Evolutionary conservation across 2,329 filamentous ascomycete genomes (phyloP), one percentile per base, ranked within the genome.

Genomic region (Diaporthe destruens): DNA sequence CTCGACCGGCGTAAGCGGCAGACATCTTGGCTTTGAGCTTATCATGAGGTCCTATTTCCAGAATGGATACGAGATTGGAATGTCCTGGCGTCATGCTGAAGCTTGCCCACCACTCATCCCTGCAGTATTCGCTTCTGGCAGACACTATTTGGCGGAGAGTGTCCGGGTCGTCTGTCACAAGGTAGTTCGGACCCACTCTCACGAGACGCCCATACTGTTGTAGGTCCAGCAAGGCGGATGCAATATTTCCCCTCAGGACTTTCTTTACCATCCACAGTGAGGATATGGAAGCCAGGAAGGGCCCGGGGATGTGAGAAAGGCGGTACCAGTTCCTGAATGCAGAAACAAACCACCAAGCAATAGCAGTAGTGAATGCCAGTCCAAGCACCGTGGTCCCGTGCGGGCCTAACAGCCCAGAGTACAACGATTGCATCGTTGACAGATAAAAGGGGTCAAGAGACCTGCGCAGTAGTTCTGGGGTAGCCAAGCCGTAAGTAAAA

Each of bases 101-200:
- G 16, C 61, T 39, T 1, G 0, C 2, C 61, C 61, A 66, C 47
- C 61, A 66, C 32, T 66, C 61, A n/a, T 66, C 61, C 25, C 61
- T 66, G 47, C 53, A 39, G 25, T 66, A 66, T 4, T 66, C 12
- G 32, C 61, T 66, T 16, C 61, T 66, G 4, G 61, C 61, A 53
- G 44, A 34, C 6, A 47, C 36, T 14, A 66, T 66, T 5, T 53
- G 61, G 47, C 61, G 61, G 32, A 66, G 61, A 20, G 14, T 53
- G 5, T 66, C 47, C 14, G 61, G 61, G 1, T 66, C 61, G n/a
- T 66, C 61, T 39, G 61, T 66, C n/a, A 66, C 23, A 9, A 66
- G 32, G n/a, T 66, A 66, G 29, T 66, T 66, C 20, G 61, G 61
- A 12, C 47, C 61, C 61, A 66, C 61, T 16, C 61, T 53, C 0